Conservation (phyloP, 2,329 filamentous ascomycete genomes). For the Pyrenophora graminea region DNA sequence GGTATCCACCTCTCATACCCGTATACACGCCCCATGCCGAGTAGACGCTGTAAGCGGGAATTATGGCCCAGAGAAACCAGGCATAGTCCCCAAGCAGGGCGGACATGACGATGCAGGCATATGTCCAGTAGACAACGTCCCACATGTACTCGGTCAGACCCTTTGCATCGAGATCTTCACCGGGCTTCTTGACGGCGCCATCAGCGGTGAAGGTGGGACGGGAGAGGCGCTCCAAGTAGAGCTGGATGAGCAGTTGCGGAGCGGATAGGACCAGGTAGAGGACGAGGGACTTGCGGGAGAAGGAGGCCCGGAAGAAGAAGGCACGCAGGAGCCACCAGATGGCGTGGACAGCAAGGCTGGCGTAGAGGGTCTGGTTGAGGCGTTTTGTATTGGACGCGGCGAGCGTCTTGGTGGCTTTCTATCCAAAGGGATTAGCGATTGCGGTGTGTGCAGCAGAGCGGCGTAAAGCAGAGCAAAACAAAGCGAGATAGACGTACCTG, state of each 20-base stretch:
- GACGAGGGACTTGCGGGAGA: constrained; percentile 56
- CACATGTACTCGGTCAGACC: constrained; percentile 98
- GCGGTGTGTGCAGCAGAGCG: background rate
- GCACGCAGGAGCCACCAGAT: constrained; percentile 76
- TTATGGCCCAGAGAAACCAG: constrained; percentile 64
- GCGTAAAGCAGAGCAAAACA: background rate
- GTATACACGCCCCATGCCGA: constrained; percentile 53
- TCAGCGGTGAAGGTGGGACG: constrained; percentile 71
- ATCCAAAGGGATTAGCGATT: constrained; percentile 1
- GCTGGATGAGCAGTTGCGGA: constrained; percentile 79
- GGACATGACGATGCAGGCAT: constrained; percentile 73
- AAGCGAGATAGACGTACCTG: constrained; percentile 2
- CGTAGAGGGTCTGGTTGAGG: constrained; percentile 80
- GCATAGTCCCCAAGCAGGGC: constrained; percentile 80
- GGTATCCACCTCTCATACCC: constrained; percentile 49
- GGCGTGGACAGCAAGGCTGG: constrained; percentile 70
- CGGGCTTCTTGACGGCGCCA: constrained; percentile 70
- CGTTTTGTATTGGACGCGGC: constrained; percentile 78
- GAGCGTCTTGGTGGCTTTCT: constrained; percentile 62
- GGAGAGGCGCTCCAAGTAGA: constrained; percentile 81
- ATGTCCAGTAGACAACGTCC: constrained; percentile 94
- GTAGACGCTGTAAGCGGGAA: constrained; percentile 54
- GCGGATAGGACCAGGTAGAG: constrained; percentile 73
- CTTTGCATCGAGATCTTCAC: constrained; percentile 84
- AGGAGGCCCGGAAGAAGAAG: constrained; percentile 64